Evolutionary conservation across 2,329 filamentous ascomycete species (phyloP), one percentile per base, ranked within the genome.

Genomic region (Claviceps paspali): DNA sequence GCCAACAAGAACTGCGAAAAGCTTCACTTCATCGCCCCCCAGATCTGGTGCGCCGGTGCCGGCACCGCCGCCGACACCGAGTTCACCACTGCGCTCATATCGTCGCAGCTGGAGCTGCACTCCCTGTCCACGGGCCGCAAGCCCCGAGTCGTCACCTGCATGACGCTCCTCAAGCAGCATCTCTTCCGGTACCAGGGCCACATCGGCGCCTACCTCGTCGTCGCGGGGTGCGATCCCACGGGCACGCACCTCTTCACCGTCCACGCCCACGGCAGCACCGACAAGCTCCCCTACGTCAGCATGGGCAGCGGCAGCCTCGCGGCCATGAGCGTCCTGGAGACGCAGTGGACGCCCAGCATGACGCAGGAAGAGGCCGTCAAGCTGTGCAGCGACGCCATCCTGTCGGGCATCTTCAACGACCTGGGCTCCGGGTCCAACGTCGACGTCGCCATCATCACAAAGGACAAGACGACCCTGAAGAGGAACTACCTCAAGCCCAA

Each of bases 1-100:
- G 92, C 92, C 63, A 91, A 98, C 76, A 98, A 98, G 84, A 98
- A 98, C 74, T 96, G 91, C 70, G 88, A 98, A 68, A 98, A 98
- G 70, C 79, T 98, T 47, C 91, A 98, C 68, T 98, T 92, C 71
- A 98, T 98, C 61, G 73, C 91, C 30, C 88, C 91, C 42, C 86
- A 95, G 63, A 98, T 98, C 64, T 98, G 91, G 91, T 98, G 91
- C 64, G 91, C 91, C 8, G 91, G 91, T 50, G 92, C 91, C 49
- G 91, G 92, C 61, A 98, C 91, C 36, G 91, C 91, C 44, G 91
- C 91, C 52, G 91, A 98, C 62, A 96, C 88, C 48, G 91, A 98
- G 68, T 98, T 98, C 71, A 98, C 91, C 50, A 98, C 91, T 42
- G 82, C 88, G 56, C 79, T 98, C 62, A 94, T 96, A 68, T 95